phyloP scores from a whole-genome alignment of 331 rosid genomes.

The Phaseolus coccineus region DNA sequence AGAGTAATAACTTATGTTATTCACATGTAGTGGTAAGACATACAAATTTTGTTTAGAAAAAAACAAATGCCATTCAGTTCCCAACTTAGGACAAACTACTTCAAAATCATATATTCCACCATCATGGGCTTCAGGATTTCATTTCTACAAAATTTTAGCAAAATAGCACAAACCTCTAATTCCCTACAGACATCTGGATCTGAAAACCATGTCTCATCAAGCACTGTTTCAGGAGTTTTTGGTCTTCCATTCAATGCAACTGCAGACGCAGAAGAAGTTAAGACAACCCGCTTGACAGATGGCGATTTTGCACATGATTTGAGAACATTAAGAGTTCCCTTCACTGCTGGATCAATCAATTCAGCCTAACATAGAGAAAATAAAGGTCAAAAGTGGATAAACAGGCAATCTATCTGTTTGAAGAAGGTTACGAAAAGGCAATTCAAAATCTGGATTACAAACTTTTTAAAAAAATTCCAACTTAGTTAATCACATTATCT shows the following conservation, averaged over 20 bases:
- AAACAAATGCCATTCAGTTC: conserved; percentile 4
- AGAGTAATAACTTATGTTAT: background rate
- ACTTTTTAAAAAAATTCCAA: too few relatives aligned
- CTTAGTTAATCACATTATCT: background rate
- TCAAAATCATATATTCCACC: background rate
- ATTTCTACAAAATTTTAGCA: background rate
- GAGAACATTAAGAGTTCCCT: conserved; percentile 71
- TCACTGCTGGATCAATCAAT: conserved; percentile 67
- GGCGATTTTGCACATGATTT: conserved; percentile 57
- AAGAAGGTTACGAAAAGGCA: too few relatives aligned
- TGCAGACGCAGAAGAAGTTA: conserved; percentile 64
- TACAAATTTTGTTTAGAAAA: background rate
- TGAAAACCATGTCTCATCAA: conserved; percentile 73
- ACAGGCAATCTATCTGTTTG: too few relatives aligned
- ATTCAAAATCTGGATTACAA: too few relatives aligned
- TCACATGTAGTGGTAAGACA: background rate
- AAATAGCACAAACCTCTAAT: conserved; percentile 38
- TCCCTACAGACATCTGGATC: conserved; percentile 53
- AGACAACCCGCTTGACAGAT: conserved; percentile 56
- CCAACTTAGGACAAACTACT: background rate
- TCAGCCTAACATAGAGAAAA: conserved; percentile 51
- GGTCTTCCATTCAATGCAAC: conserved; percentile 38
- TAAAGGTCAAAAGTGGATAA: conserved; percentile 18
- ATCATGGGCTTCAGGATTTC: background rate
- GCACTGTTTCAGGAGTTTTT: conserved; percentile 42